Conservation (phyloP, 2,329 filamentous ascomycete species). For the Cladorrhinum sp. region DNA sequence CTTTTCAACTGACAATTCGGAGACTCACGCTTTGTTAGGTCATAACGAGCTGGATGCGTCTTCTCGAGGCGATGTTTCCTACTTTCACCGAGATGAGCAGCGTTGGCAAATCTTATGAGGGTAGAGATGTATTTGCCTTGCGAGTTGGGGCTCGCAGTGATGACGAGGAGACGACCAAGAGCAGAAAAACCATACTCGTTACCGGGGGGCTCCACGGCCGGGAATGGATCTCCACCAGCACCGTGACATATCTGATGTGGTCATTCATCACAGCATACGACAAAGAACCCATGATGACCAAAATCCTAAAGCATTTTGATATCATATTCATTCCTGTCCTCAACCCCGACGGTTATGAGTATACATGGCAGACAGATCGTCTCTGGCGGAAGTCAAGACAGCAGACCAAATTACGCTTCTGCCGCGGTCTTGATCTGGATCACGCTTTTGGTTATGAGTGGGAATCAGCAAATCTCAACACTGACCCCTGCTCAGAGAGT, state of each 20-base stretch:
- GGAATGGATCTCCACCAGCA: slow-evolving; percentile 94
- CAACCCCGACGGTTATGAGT: slow-evolving; percentile 93
- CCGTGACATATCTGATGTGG: slow-evolving; percentile 88
- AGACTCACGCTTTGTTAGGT: slow-evolving; percentile 29
- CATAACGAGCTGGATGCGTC: slow-evolving; percentile 85
- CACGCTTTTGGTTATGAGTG: slow-evolving; percentile 82
- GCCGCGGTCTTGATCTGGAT: slow-evolving; percentile 84
- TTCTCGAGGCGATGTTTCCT: slow-evolving; percentile 87
- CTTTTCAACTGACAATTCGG: neutral
- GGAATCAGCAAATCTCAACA: slow-evolving; percentile 63
- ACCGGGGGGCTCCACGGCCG: slow-evolving; percentile 86
- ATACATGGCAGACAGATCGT: slow-evolving; percentile 87
- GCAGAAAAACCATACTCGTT: slow-evolving; percentile 43
- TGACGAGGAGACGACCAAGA: slow-evolving; percentile 31
- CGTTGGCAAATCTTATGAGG: slow-evolving; percentile 84
- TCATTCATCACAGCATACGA: slow-evolving; percentile 80
- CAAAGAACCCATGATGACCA: slow-evolving; percentile 67
- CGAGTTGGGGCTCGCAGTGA: slow-evolving; percentile 57
- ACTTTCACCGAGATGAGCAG: slow-evolving; percentile 69
- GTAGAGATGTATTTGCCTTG: slow-evolving; percentile 78
- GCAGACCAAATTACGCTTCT: slow-evolving; percentile 76
- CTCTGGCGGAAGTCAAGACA: slow-evolving; percentile 95
- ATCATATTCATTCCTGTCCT: slow-evolving; percentile 83
- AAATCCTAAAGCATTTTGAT: slow-evolving; percentile 79
- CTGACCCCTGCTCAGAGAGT: slow-evolving; percentile 86